Conservation (phyloP, 2,329 filamentous ascomycete species). For the Botryosphaeria dothidea region DNA sequence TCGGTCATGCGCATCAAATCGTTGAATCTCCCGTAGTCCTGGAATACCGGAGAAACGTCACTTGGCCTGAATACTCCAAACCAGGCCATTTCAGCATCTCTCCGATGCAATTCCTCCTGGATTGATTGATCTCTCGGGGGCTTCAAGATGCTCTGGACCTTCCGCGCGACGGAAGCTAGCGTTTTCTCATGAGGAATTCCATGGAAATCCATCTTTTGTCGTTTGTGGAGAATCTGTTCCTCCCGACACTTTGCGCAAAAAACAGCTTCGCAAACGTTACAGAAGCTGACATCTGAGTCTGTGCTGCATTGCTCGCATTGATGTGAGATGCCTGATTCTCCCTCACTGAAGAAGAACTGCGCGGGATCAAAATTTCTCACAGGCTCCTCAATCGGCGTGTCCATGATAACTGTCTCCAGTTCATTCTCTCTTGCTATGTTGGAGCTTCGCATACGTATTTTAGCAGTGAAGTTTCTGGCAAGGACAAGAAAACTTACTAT, state of each 20-base stretch:
- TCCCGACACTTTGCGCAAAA: slow-evolving; percentile 12
- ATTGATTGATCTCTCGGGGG: slow-evolving; percentile 14
- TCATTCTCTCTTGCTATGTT: no score
- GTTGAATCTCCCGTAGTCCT: slow-evolving; percentile 22
- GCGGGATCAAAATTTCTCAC: no score
- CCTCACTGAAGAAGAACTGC: no score
- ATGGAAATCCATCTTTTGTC: slow-evolving; percentile 18
- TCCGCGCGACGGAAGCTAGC: slow-evolving; percentile 19
- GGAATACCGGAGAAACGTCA: slow-evolving; percentile 17
- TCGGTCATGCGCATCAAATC: slow-evolving; percentile 19
- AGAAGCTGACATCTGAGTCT: neutral
- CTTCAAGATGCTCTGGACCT: slow-evolving; percentile 20
- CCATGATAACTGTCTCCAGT: no score
- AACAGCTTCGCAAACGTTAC: neutral
- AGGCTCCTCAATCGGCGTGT: no score
- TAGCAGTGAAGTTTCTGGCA: no score
- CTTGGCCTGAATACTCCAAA: slow-evolving; percentile 23
- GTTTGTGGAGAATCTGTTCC: slow-evolving; percentile 11
- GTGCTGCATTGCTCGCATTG: neutral
- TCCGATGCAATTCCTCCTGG: slow-evolving; percentile 22
- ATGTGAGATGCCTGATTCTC: no score
- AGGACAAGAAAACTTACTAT: no score
- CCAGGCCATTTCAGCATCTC: slow-evolving; percentile 27
- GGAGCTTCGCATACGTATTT: no score
- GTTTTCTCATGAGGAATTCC: slow-evolving; percentile 25